phyloP scores from a whole-genome alignment of 1,284 basidiomycete genomes.

The Moesziomyces sp. region DNA sequence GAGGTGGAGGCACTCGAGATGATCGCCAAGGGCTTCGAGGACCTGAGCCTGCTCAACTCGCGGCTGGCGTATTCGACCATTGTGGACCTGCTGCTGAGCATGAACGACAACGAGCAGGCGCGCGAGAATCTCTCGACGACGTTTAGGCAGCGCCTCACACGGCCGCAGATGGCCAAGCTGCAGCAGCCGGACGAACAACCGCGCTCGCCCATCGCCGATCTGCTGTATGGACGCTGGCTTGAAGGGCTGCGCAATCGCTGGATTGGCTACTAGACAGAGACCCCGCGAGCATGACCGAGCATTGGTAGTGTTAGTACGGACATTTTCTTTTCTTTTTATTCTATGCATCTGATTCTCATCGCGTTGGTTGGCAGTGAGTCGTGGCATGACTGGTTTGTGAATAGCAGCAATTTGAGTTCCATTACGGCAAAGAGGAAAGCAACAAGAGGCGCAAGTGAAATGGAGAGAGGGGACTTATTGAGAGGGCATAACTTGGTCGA shows the following conservation, averaged over 20 bases:
- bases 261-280: conserved; percentile 43
- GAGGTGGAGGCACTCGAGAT: conserved; percentile 89
- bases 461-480: not conserved
- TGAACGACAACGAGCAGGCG: conserved; percentile 73
- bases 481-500: conserved; percentile 45
- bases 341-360: not conserved
- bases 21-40: conserved; percentile 86
- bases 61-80: conserved; percentile 85
- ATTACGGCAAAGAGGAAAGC: not conserved
- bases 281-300: no score
- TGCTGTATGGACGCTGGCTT: conserved; percentile 94
- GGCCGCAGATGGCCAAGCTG: conserved; percentile 30
- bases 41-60: conserved; percentile 82
- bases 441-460: not conserved
- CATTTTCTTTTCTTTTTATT: not conserved
- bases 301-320: not conserved
- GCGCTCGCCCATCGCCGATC: conserved; percentile 82
- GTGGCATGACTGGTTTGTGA: no score
- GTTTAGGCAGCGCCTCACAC: conserved; percentile 43
- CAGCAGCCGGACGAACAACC: conserved; percentile 51
- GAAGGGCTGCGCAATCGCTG: conserved; percentile 75
- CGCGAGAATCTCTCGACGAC: conserved; percentile 46
- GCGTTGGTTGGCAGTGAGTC: not conserved
- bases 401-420: not conserved
- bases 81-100: conserved; percentile 86